phyloP scores from a whole-genome alignment of 352 stramenopile species.

The Phytophthora pistaciae region DNA sequence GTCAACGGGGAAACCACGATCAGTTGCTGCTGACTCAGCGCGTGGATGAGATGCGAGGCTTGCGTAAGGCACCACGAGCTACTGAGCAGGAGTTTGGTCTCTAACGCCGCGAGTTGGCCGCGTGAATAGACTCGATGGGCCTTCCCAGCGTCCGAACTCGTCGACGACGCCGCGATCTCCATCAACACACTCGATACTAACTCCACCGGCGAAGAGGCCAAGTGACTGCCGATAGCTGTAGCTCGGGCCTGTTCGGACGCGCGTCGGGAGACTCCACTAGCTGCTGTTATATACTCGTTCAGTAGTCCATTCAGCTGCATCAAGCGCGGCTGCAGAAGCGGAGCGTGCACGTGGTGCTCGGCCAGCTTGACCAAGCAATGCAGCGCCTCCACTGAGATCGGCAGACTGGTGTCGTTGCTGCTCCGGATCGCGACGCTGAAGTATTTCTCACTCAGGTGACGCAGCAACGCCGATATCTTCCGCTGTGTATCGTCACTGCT shows the following conservation, averaged over 20 bases:
- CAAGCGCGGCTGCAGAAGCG: conserved; percentile 31
- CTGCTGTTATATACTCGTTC: conserved; percentile 28
- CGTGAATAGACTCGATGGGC: conserved; percentile 13
- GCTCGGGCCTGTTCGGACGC: conserved; percentile 19
- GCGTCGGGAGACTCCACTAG: conserved; percentile 27
- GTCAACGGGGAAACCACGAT: conserved; percentile 37
- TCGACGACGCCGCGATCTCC: conserved; percentile 23
- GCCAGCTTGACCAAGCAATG: conserved; percentile 55
- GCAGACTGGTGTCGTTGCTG: conserved; percentile 24
- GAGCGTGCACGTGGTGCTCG: conserved; percentile 24
- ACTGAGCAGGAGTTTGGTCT: conserved; percentile 38
- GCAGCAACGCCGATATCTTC: conserved; percentile 42
- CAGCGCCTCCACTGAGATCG: conserved; percentile 44
- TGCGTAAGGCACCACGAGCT: conserved; percentile 49
- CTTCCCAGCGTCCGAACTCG: conserved; percentile 4
- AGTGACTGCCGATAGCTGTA: neutral
- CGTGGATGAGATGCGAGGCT: conserved; percentile 46
- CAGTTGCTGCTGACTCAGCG: conserved; percentile 37
- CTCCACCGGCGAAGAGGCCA: conserved; percentile 8
- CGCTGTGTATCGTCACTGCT: conserved; percentile 30
- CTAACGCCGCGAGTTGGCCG: conserved; percentile 13
- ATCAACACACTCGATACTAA: conserved; percentile 29
- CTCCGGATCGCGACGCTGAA: conserved; percentile 63
- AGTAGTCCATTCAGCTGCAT: conserved; percentile 31
- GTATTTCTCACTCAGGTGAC: conserved; percentile 67